Evolutionary conservation across 1,139 yeast species (phyloP), one percentile per base, ranked within the genome.

Genomic region (Blastobotrys indianensis): DNA sequence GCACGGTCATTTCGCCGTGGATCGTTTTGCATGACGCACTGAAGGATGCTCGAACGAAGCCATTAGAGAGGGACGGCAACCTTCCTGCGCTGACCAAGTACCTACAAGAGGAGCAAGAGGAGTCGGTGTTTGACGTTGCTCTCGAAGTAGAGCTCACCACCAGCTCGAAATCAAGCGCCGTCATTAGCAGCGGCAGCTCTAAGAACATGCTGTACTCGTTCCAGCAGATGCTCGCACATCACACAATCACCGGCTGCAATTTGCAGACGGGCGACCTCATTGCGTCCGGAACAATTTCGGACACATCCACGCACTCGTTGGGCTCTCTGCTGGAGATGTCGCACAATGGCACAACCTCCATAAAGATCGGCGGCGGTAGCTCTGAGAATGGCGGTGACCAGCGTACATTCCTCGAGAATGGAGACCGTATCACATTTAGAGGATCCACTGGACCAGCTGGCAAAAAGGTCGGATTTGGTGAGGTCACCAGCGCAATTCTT

Each of bases 211-310:
- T 52, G 33, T 59, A 48, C 47, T 57, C 61, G 0, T 58, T 58
- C 46, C 55, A 54, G 13, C 62, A 59, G 34, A 58, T 59, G 62
- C 44, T 59, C 23, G 56, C 61, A 6, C 62, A 59, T 30, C 62
- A 59, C 42, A 57, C 62, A 4, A 51, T 56, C 16, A 57, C 56
- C 10, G 62, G 62, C 8, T 57, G 61, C 41, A 55, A 54, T 15
- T 43, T 59, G 36, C 50, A 51, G 15, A 47, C 59, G 4, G 62
- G 62, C 10, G 62, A 59, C 41, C 46, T 59, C 35, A 47, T 59
- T 8, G 62, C 58, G n/a, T 57, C 62, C 2, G 62, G 62, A 7
- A 59, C 62, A 7, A 56, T 58, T 32, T 56, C 60, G 6, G 56
- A 59, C 8, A 39, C 40, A 4, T 46, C 46, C 9, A 40, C 37